A percentile compares a stretch with the other conserved stretches of the same genome.
These are phyloP conservation scores for Zizania latifolia DNA, from an alignment of 176 grass and related monocot species.

Conservation along the genomic window DNA sequence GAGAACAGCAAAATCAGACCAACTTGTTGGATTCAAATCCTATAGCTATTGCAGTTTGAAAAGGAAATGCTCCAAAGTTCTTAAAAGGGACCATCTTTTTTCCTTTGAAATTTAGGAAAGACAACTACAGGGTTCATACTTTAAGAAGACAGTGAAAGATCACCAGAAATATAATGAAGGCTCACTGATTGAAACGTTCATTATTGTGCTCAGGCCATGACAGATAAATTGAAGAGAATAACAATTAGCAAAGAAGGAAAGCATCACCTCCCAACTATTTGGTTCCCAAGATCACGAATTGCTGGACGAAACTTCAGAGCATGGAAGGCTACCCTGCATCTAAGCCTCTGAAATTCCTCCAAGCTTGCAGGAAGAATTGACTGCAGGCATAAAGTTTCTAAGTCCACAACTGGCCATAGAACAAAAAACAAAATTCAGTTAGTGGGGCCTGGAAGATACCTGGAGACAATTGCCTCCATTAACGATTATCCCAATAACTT, in stretches of 20 bases:
- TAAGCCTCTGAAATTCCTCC: conserved; percentile 89
- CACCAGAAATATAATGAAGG: neutral
- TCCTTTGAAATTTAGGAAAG: conserved; percentile 10
- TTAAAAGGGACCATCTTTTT: conserved; percentile 6
- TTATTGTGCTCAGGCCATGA: neutral
- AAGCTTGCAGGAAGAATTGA: conserved; percentile 70
- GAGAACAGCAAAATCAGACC: conserved; percentile 1
- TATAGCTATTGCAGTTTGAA: neutral
- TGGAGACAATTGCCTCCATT: conserved; percentile 93
- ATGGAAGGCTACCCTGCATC: conserved; percentile 86
- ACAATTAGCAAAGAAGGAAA: conserved; percentile 9
- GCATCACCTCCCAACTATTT: conserved; percentile 70
- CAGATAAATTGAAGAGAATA: neutral
- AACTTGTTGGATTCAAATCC: conserved; percentile 3
- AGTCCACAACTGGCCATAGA: conserved; percentile 13
- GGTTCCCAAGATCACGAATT: conserved; percentile 71
- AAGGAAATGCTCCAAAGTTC: conserved; percentile 1
- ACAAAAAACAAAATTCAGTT: conserved; percentile 8
- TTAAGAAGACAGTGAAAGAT: neutral
- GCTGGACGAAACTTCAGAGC: conserved; percentile 85
- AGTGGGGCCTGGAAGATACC: conserved; percentile 43
- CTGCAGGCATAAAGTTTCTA: conserved; percentile 39
- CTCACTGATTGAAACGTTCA: neutral
- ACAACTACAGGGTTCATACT: neutral
- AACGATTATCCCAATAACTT: conserved; percentile 85